phyloP scores from a whole-genome alignment of 768 basidiomycete genomes.

The Mycena leptocephala region DNA sequence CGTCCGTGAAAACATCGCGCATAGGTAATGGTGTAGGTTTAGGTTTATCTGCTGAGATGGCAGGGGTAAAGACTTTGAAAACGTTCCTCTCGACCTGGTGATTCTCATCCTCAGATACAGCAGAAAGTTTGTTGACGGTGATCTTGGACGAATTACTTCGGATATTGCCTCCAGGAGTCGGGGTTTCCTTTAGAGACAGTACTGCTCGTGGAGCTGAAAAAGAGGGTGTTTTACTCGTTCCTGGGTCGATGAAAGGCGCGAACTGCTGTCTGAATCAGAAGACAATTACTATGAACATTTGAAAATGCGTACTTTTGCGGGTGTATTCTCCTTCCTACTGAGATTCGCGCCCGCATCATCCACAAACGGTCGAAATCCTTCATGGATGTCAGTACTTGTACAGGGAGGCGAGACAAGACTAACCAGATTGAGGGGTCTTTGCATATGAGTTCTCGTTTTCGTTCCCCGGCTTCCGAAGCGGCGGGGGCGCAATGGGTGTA shows the following conservation, averaged over 20 bases:
- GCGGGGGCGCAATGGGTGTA: conserved; percentile 58
- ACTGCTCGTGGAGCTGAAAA: conserved; percentile 56
- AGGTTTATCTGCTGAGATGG: conserved; percentile 45
- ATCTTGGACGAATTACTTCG: conserved; percentile 46
- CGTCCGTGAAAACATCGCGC: conserved; percentile 42
- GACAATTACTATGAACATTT: conserved; percentile 31
- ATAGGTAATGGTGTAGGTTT: conserved; percentile 44
- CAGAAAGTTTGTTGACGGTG: conserved; percentile 45
- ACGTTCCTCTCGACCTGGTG: conserved; percentile 43
- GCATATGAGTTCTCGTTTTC: conserved; percentile 61
- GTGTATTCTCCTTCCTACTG: conserved; percentile 62
- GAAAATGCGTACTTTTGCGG: conserved; percentile 56
- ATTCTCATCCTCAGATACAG: conserved; percentile 55
- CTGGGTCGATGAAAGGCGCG: conserved; percentile 75
- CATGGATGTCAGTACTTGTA: conserved; percentile 13
- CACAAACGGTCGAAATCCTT: conserved; percentile 79
- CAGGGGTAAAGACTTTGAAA: conserved; percentile 80
- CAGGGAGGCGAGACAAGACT: background rate
- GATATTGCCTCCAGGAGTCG: conserved; percentile 48
- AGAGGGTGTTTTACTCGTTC: conserved; percentile 62
- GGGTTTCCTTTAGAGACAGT: conserved; percentile 68
- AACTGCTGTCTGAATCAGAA: conserved; percentile 60
- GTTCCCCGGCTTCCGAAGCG: conserved; percentile 46
- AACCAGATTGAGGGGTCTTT: conserved; percentile 29
- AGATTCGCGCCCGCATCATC: conserved; percentile 64